Evolutionary conservation across 1,284 basidiomycete genomes (phyloP).

Genomic region (Pseudomicrostroma phylloplanum): DNA sequence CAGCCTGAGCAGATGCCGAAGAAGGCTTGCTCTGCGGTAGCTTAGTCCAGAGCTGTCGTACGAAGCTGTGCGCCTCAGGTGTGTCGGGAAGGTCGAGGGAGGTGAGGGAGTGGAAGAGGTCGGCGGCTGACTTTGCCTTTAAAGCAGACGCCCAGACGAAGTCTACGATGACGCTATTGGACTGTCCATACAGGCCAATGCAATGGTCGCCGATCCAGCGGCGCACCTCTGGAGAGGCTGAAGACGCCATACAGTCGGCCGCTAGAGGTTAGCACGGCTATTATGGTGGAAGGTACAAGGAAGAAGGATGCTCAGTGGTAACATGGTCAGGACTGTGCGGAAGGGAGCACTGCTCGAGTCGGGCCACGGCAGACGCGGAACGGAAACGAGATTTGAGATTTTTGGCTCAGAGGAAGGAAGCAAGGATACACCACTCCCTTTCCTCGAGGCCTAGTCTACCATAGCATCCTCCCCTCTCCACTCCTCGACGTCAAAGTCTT

Average conservation of each 20-base stretch:
- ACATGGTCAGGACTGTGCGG: too few species aligned
- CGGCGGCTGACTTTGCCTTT: slow-evolving; percentile 71
- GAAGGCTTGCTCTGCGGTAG: slow-evolving; percentile 57
- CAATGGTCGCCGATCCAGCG: slow-evolving; percentile 44
- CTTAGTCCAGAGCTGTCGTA: slow-evolving; percentile 67
- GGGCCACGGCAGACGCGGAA: too few species aligned
- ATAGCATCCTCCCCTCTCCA: not conserved
- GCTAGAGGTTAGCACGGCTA: too few species aligned
- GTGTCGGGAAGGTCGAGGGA: slow-evolving; percentile 73
- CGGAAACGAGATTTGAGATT: too few species aligned
- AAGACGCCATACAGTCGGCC: too few species aligned
- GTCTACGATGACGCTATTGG: slow-evolving; percentile 37
- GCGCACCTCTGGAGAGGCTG: slow-evolving; percentile 20
- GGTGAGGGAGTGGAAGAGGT: slow-evolving; percentile 68
- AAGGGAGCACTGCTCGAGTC: too few species aligned
- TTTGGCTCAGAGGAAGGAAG: too few species aligned
- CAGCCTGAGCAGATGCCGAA: too few species aligned
- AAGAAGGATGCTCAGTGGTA: too few species aligned
- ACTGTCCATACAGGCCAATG: slow-evolving; percentile 41
- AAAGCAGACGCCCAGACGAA: slow-evolving; percentile 57
- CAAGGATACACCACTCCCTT: too few species aligned
- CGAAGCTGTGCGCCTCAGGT: slow-evolving; percentile 71
- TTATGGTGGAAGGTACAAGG: too few species aligned
- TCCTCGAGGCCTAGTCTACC: not conserved
- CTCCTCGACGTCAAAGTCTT: not conserved